Evolutionary conservation across 148 eudicot genomes (phyloP).

Genomic region (Fagopyrum tataricum): DNA sequence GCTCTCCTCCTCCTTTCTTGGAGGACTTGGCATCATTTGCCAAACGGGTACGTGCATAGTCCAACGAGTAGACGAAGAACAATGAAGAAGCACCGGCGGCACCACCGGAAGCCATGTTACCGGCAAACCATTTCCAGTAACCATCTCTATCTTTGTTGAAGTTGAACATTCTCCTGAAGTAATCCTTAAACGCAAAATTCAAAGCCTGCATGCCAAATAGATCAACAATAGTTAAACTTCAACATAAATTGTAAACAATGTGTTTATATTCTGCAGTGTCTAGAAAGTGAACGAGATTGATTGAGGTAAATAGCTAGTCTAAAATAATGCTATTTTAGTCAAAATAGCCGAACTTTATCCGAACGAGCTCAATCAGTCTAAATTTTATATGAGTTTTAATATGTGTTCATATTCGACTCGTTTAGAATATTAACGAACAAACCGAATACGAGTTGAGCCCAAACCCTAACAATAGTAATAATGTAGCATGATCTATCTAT

Average conservation of each 20-base stretch:
- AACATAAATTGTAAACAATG: too few species aligned
- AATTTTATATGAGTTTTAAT: too few species aligned
- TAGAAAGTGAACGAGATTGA: too few species aligned
- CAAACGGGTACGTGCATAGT: conserved; percentile 66
- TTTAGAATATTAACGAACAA: too few species aligned
- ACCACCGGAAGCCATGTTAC: conserved; percentile 76
- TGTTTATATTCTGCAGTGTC: too few species aligned
- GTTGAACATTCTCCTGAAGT: conserved; percentile 74
- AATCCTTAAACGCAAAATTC: conserved; percentile 79
- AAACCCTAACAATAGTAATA: neutral
- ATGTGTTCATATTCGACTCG: too few species aligned
- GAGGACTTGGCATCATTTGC: conserved; percentile 69
- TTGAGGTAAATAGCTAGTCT: too few species aligned
- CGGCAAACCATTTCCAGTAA: conserved; percentile 84
- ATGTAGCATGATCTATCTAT: neutral
- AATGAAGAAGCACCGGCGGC: conserved; percentile 71
- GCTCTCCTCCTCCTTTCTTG: conserved; percentile 63
- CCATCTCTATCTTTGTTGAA: conserved; percentile 78
- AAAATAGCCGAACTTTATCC: too few species aligned
- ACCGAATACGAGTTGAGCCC: too few species aligned
- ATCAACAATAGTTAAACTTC: too few species aligned
- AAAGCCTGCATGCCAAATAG: conserved; percentile 33
- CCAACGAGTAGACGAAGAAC: conserved; percentile 58
- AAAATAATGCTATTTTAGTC: too few species aligned
- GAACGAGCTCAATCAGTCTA: too few species aligned